These are phyloP conservation scores for Cladorrhinum sp. DNA, from an alignment of 2,329 filamentous ascomycete species.

Conservation along the genomic window DNA sequence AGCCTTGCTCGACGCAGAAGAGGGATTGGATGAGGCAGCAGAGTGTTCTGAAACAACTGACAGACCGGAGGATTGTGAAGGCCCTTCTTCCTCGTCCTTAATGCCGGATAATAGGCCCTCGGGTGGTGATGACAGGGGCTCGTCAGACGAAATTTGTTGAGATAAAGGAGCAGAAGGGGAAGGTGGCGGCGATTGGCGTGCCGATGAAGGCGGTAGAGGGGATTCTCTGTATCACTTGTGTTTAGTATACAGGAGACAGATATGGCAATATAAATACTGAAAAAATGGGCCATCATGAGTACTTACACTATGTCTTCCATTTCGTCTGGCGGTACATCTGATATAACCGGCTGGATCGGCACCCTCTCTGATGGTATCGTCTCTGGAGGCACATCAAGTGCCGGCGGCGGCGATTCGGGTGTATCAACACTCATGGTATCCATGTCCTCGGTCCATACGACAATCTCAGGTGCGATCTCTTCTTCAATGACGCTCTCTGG, in stretches of 20 bases:
- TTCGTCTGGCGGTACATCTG: not conserved
- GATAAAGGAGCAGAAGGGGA: not conserved
- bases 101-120: not conserved
- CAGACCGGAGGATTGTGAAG: constrained; percentile 24
- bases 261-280: not conserved
- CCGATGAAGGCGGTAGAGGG: not conserved
- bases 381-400: constrained; percentile 6
- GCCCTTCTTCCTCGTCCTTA: not conserved
- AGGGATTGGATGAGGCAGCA: constrained; percentile 53
- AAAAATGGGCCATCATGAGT: not conserved
- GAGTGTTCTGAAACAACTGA: constrained; percentile 45
- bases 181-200: not conserved
- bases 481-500: constrained; percentile 27
- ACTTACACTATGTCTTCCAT: not conserved
- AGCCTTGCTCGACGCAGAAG: constrained; percentile 59
- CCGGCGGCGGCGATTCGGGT: constrained; percentile 20
- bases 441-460: constrained; percentile 45
- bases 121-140: not conserved
- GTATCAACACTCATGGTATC: constrained; percentile 35
- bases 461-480: constrained; percentile 42
- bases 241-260: constrained; percentile 3
- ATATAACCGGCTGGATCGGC: not conserved
- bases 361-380: not conserved
- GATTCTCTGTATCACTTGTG: not conserved
- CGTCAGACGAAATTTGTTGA: not conserved